These are phyloP conservation scores for Trypanosomatidae sp. DNA, from an alignment of 208 protist genomes.

Conservation along the genomic window DNA sequence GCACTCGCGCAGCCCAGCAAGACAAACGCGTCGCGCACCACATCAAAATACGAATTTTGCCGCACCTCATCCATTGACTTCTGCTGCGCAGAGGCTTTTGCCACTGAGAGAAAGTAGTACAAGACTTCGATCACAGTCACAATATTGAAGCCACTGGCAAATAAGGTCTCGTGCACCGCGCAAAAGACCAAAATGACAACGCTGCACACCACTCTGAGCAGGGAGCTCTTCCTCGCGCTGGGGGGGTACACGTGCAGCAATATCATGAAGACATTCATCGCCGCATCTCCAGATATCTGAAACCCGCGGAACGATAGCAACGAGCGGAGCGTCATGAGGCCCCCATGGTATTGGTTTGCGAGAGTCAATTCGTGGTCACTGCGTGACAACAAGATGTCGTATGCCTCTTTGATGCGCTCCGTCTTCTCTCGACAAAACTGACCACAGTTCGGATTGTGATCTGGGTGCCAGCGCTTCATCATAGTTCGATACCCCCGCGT, in stretches of 20 bases:
- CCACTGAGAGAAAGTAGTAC: constrained; percentile 46
- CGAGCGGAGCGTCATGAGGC: constrained; percentile 60
- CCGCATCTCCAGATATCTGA: constrained; percentile 61
- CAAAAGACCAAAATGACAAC: constrained; percentile 60
- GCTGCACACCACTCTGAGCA: constrained; percentile 35
- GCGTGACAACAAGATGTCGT: constrained; percentile 71
- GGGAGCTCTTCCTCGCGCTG: constrained; percentile 9
- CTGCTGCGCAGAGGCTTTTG: constrained; percentile 49
- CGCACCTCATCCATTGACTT: constrained; percentile 26
- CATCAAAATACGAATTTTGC: constrained; percentile 67
- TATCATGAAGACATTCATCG: constrained; percentile 53
- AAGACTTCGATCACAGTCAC: constrained; percentile 62
- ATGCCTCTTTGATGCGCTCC: constrained; percentile 74
- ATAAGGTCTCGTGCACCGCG: constrained; percentile 55
- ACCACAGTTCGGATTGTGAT: constrained; percentile 75
- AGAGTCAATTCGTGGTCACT: constrained; percentile 59
- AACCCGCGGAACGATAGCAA: constrained; percentile 80
- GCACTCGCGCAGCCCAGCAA: constrained; percentile 38
- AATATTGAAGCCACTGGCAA: constrained; percentile 57
- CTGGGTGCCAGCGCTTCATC: constrained; percentile 81
- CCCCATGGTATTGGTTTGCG: constrained; percentile 63
- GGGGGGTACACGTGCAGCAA: constrained; percentile 12
- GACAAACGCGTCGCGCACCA: constrained; percentile 43
- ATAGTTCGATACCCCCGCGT: constrained; percentile 77
- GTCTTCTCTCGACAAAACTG: constrained; percentile 57